Base-by-base conservation (phyloP, 805 yeast species). In the Hanseniaspora pseudoguilliermondii region DNA sequence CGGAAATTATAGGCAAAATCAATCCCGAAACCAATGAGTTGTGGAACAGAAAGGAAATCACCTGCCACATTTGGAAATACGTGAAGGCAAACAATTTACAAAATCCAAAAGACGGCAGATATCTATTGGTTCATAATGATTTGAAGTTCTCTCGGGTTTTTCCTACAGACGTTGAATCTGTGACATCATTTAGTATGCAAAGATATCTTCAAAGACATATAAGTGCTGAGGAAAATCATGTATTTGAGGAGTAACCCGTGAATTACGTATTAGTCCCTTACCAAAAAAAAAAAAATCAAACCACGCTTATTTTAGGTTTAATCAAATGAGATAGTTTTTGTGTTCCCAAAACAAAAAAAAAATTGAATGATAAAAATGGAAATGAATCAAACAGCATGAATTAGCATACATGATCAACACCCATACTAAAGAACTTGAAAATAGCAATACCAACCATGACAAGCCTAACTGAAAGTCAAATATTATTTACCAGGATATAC, bases 41-140 rank as follows among this genome's bases (percentile, higher is more conserved):
- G 11, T 52, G 55, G 55, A 41, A 46, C 21, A 70, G 95, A 60
- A 81, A 91, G 0, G 83, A 83, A 64, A 81, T 84, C 18, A 89
- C 84, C 10, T 83, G 83, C 59, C 67, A 67, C 47, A 65, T 85
- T 5, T 86, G 95, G 95, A 76, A 73, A 15, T 79, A 87, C 66
- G 84, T 87, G 57, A 82, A 81, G 61, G 76, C 66, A 11, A 64
- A 83, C 58, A 66, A 77, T 32, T 67, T 86, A 34, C 95, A 86
- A 64, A 79, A 84, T 59, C 85, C 89, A 1, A 62, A 71, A 1
- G 86, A 86, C 66, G 75, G 76, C 59, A 72, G 91, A 54, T 80
- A 79, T 57, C 81, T 86, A 6, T 18, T 78, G 3, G 39, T 52
- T 18, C 20, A 52, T 15, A 52, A 43, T 11, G 83, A 87, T 63